phyloP scores from a whole-genome alignment of 208 protist genomes.

The Crithidia fasciculata region DNA sequence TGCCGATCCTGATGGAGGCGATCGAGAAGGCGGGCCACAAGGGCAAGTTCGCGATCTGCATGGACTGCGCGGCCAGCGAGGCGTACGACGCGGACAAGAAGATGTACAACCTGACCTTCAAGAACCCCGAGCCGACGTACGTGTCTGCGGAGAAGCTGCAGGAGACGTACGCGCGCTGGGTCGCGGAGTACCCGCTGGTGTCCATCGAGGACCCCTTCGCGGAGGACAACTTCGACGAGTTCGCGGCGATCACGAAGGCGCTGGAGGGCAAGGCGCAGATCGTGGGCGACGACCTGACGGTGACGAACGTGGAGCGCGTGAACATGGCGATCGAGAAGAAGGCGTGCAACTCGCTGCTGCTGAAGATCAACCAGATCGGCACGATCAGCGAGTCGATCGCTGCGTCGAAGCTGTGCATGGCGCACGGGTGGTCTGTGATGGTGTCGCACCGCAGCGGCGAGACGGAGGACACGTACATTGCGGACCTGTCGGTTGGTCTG shows the following conservation, averaged over 20 bases:
- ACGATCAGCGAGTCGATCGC: slow-evolving; percentile 97
- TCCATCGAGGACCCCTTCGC: slow-evolving; percentile 99
- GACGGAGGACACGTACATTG: slow-evolving; percentile 99
- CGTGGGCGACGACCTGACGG: slow-evolving; percentile 98
- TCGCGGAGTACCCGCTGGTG: slow-evolving; percentile 95
- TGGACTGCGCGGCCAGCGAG: slow-evolving; percentile 99
- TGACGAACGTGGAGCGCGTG: slow-evolving; percentile 98
- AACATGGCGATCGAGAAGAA: slow-evolving; percentile 90
- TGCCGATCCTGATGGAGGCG: slow-evolving; percentile 96
- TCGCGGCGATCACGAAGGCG: slow-evolving; percentile 76
- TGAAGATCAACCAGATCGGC: slow-evolving; percentile 99
- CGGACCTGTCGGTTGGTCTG: slow-evolving; percentile 98
- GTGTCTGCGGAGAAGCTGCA: slow-evolving; percentile 83
- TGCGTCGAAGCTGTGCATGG: slow-evolving; percentile 90
- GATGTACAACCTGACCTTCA: slow-evolving; percentile 98
- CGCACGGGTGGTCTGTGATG: slow-evolving; percentile 86
- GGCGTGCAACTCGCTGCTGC: slow-evolving; percentile 97
- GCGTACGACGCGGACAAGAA: slow-evolving; percentile 95
- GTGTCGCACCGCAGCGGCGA: slow-evolving; percentile 98
- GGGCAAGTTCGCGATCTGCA: slow-evolving; percentile 97
- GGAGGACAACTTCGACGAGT: slow-evolving; percentile 98
- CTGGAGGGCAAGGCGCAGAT: slow-evolving; percentile 92
- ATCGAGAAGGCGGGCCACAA: slow-evolving; percentile 96
- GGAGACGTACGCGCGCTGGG: slow-evolving; percentile 93
- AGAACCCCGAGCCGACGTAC: slow-evolving; percentile 85